These are phyloP conservation scores for Fonsecaea monophora DNA, from an alignment of 2,329 filamentous ascomycete species.

Conservation along the genomic window DNA sequence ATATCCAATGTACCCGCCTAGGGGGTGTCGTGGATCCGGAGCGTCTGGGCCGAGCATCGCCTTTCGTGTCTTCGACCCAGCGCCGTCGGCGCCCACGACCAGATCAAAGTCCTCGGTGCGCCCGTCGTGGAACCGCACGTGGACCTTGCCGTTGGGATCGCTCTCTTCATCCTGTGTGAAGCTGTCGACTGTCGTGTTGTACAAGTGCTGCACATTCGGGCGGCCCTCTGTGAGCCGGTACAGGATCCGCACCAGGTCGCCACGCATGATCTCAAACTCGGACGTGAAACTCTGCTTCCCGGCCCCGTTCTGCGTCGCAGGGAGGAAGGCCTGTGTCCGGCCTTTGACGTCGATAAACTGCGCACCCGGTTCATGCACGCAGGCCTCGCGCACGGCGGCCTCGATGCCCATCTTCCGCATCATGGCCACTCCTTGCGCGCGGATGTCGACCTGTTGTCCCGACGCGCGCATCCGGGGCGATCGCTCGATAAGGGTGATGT, in stretches of 20 bases:
- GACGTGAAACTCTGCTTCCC: slow-evolving; percentile 54
- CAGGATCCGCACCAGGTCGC: slow-evolving; percentile 60
- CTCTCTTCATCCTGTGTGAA: slow-evolving; percentile 45
- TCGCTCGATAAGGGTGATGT: slow-evolving; percentile 54
- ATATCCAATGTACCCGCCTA: slow-evolving; percentile 42
- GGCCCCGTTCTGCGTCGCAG: slow-evolving; percentile 48
- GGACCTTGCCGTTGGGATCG: slow-evolving; percentile 40
- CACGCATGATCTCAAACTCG: slow-evolving; percentile 68
- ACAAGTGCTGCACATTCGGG: slow-evolving; percentile 44
- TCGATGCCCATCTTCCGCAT: slow-evolving; percentile 62
- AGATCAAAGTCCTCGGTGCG: slow-evolving; percentile 56
- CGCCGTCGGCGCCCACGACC: slow-evolving; percentile 63
- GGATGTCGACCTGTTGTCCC: slow-evolving; percentile 63
- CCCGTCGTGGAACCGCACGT: slow-evolving; percentile 55
- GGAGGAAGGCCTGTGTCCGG: slow-evolving; percentile 50
- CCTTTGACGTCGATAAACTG: slow-evolving; percentile 54
- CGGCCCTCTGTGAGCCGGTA: slow-evolving; percentile 46
- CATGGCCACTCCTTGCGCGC: slow-evolving; percentile 59
- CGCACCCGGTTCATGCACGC: slow-evolving; percentile 58
- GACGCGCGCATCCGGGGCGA: slow-evolving; percentile 52
- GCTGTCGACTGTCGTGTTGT: slow-evolving; percentile 43
- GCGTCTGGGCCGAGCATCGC: slow-evolving; percentile 46
- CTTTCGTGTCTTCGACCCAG: slow-evolving; percentile 57
- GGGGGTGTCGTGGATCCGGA: slow-evolving; percentile 34
- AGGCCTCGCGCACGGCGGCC: slow-evolving; percentile 47